A percentile compares a stretch with the other conserved stretches of the same genome.
These are phyloP conservation scores for Entophlyctis helioformis DNA, from an alignment of 192 early-diverging fungal genomes.

Conservation along the genomic window DNA sequence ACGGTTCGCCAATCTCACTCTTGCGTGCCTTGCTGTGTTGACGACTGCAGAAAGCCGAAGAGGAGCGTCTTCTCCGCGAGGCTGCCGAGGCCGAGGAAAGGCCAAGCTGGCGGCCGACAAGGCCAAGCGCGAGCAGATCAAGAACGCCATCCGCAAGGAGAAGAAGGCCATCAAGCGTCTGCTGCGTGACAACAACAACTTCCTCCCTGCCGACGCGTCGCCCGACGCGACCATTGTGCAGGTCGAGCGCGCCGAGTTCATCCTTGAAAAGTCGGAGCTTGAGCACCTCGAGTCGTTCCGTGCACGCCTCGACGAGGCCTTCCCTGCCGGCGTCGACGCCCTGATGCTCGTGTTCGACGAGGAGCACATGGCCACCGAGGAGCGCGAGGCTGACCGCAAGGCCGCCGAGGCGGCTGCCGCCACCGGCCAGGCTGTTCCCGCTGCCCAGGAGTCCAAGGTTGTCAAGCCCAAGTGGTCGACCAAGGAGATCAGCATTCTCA, in stretches of 20 bases:
- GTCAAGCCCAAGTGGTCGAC: slow-evolving; percentile 44
- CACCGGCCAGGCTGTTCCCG: neutral
- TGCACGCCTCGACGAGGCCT: slow-evolving; percentile 19
- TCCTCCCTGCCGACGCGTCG: slow-evolving; percentile 49
- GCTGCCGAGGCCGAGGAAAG: slow-evolving; percentile 47
- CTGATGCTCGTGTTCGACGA: slow-evolving; percentile 21
- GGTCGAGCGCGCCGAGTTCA: slow-evolving; percentile 65
- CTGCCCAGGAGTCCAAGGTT: neutral
- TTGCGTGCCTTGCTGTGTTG: too few species aligned
- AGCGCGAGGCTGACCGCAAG: too few species aligned
- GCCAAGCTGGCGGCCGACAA: slow-evolving; percentile 40
- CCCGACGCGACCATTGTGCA: slow-evolving; percentile 53
- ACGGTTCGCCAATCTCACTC: too few species aligned
- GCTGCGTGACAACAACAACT: slow-evolving; percentile 58
- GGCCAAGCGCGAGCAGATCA: slow-evolving; percentile 76
- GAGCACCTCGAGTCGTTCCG: slow-evolving; percentile 29
- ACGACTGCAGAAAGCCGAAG: slow-evolving; percentile 25
- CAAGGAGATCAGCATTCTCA: slow-evolving; percentile 59
- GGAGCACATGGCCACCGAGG: too few species aligned
- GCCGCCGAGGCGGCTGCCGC: slow-evolving; percentile 6
- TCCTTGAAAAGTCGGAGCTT: slow-evolving; percentile 42
- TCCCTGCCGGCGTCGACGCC: slow-evolving; percentile 9
- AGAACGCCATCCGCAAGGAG: slow-evolving; percentile 83
- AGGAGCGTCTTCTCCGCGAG: slow-evolving; percentile 48
- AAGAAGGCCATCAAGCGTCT: slow-evolving; percentile 76